Evolutionary conservation across 2,329 filamentous ascomycete genomes (phyloP).

Genomic region (Emericellopsis atlantica): DNA sequence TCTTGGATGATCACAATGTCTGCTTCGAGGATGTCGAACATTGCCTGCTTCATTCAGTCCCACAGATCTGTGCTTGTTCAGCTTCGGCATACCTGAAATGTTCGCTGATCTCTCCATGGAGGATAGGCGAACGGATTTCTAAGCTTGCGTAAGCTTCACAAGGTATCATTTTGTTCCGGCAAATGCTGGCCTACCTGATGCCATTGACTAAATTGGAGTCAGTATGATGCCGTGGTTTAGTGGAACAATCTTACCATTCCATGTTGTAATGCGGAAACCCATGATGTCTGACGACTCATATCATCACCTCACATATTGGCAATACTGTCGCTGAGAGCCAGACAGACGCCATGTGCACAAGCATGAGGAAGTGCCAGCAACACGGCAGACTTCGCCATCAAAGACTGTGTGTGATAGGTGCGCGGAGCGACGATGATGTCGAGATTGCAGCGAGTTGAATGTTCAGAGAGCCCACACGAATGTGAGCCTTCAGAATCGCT

Average conservation of each 20-base stretch:
- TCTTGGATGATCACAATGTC: slow-evolving; percentile 96
- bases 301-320: neutral
- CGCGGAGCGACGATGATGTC: no score
- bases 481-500: no score
- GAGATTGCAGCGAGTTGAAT: no score
- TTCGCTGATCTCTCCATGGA: slow-evolving; percentile 63
- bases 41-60: slow-evolving; percentile 41
- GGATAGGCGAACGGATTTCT: slow-evolving; percentile 78
- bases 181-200: slow-evolving; percentile 46
- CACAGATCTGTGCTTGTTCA: neutral
- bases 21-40: slow-evolving; percentile 88
- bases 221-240: slow-evolving; percentile 1
- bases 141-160: neutral
- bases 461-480: no score
- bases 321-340: slow-evolving; percentile 8
- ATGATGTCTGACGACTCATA: slow-evolving; percentile 28
- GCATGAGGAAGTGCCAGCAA: neutral
- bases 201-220: slow-evolving; percentile 52
- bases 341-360: neutral
- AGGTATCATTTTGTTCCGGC: neutral
- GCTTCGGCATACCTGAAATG: slow-evolving; percentile 44
- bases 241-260: slow-evolving; percentile 52
- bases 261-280: slow-evolving; percentile 71
- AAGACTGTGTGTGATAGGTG: neutral
- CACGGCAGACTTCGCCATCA: neutral